Base-by-base conservation (phyloP, 1,284 basidiomycete species). In the Ceratobasidium sp. region DNA sequence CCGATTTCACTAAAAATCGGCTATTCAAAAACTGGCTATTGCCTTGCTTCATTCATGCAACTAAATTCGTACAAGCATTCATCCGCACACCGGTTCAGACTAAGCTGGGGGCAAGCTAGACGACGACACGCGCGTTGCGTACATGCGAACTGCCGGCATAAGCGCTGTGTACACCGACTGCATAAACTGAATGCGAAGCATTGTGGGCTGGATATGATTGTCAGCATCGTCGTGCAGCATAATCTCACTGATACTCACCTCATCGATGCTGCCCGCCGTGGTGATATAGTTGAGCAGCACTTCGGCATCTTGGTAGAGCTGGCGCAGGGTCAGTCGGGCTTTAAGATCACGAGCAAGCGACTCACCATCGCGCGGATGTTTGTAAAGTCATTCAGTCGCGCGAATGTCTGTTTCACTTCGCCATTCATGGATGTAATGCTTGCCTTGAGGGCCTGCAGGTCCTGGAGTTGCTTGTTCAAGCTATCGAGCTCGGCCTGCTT, bases 381-480 rank as follows among this genome's bases (percentile, higher is more conserved):
- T 28, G 61, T 23, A 42, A 63, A 42, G 39, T 63, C 37, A 42
- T 63, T 35, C 10, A 63, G 37, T 15, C 61, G 61, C 20, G 61
- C 39, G 33, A 23, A 42, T 10, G 37, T 39, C 20, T 63, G 61
- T n/a, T 63, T 39, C 17, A 63, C 20, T 10, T 63, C 61, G 17
- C 23, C 20, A 26, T 63, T 28, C 35, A 63, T 15, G 8, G 15
- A 7, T 20, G 17, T 45, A n/a, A 63, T 20, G 13, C 7, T 26
- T 23, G 61, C 35, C 61, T 63, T 63, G 61, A 63, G 61, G 3
- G 61, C 61, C 39, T 39, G 37, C 6, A 63, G 61, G 39, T 63
- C 61, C 23, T 45, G 7, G n/a, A 63, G 61, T n/a, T 63, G 61
- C 37, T 39, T n/a, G 39, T 39, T 63, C 35, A 63, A 26, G 37